Evolutionary conservation across 805 yeast genomes (phyloP).

Genomic region (Kuraishia floccosa): DNA sequence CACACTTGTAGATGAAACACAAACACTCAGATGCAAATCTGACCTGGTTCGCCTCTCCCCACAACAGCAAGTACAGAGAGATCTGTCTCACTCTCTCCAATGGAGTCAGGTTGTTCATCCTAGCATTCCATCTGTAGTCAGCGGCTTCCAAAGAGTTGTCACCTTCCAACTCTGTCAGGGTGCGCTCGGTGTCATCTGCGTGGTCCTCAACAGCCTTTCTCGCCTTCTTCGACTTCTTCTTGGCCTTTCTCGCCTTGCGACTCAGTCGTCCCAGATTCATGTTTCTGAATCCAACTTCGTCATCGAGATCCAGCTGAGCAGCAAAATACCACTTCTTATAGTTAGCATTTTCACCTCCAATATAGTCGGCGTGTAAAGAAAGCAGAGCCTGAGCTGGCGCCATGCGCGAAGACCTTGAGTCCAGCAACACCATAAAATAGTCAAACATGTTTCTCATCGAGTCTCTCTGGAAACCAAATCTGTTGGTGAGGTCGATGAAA

Average conservation of each 20-base stretch:
- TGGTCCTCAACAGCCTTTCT: slow-evolving; percentile 57
- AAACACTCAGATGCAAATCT: slow-evolving; percentile 87
- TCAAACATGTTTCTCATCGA: slow-evolving; percentile 89
- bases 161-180: slow-evolving; percentile 60
- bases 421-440: slow-evolving; percentile 75
- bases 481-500: slow-evolving; percentile 71
- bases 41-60: slow-evolving; percentile 93
- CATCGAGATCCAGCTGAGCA: slow-evolving; percentile 80
- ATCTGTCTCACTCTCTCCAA: slow-evolving; percentile 72
- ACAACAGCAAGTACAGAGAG: slow-evolving; percentile 61
- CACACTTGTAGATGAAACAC: slow-evolving; percentile 92
- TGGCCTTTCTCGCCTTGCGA: slow-evolving; percentile 71
- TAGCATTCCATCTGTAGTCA: slow-evolving; percentile 72
- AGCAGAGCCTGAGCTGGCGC: slow-evolving; percentile 79
- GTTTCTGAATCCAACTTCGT: slow-evolving; percentile 72
- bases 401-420: slow-evolving; percentile 81
- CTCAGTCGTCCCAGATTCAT: slow-evolving; percentile 69
- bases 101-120: slow-evolving; percentile 63
- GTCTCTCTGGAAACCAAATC: slow-evolving; percentile 86
- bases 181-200: slow-evolving; percentile 48
- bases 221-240: slow-evolving; percentile 71
- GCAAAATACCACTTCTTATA: slow-evolving; percentile 86
- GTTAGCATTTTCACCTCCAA: slow-evolving; percentile 81
- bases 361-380: slow-evolving; percentile 77
- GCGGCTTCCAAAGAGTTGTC: slow-evolving; percentile 83